These are phyloP conservation scores for Salix dunnii DNA, from an alignment of 345 rosid genomes.

Conservation along the genomic window DNA sequence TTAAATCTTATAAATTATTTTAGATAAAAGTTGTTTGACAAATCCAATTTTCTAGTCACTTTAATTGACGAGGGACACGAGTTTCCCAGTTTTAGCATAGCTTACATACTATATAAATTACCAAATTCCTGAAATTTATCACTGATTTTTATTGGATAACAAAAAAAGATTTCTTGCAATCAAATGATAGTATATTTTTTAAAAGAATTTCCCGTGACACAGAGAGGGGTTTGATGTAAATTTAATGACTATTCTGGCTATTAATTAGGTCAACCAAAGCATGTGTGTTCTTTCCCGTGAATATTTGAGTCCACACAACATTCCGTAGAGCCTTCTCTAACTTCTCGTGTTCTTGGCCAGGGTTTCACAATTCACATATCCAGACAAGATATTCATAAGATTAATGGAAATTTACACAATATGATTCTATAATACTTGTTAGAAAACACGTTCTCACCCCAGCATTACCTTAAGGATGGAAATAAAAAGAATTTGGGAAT, in stretches of 20 bases:
- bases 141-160: background rate
- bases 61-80: background rate
- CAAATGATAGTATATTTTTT: background rate
- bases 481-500: too few relatives aligned
- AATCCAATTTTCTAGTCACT: background rate
- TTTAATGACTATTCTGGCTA: background rate
- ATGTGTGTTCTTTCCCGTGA: constrained; percentile 24
- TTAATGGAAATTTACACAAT: background rate
- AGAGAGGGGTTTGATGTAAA: background rate
- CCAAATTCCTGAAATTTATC: background rate
- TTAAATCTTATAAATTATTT: too few relatives aligned
- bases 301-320: constrained; percentile 41
- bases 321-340: constrained; percentile 23
- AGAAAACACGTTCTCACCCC: background rate
- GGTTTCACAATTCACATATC: constrained; percentile 21
- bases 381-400: background rate
- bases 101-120: too few relatives aligned
- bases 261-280: constrained; percentile 9
- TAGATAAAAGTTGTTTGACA: too few relatives aligned
- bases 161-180: background rate
- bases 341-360: constrained; percentile 7
- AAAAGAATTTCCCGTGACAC: background rate
- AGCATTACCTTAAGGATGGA: too few relatives aligned
- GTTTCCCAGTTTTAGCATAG: background rate
- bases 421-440: background rate